Evolutionary conservation across 1,284 basidiomycete genomes (phyloP), one percentile per base, ranked within the genome.

Genomic region (Phellopilus nigrolimitatus): DNA sequence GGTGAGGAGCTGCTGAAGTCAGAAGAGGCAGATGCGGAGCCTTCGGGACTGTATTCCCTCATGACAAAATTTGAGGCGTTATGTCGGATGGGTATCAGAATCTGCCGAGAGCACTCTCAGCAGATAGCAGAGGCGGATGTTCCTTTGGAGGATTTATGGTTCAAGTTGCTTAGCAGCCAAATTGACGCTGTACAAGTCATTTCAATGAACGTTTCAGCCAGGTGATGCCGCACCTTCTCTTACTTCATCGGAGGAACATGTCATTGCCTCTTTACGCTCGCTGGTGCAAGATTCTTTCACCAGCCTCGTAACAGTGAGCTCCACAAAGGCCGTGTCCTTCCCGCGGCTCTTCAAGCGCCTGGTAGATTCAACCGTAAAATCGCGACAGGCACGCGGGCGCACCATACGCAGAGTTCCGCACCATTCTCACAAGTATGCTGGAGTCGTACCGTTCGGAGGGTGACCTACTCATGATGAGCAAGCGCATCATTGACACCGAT

Each of bases 361-460:
- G 4, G 88, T 95, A 31, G 84, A 89, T 57, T 79, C 84, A 1
- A 74, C 78, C n/a, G 65, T 73, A 7, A 66, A 67, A 34, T 66
- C 68, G 31, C 64, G 69, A n/a, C 25, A 67, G 75, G 13, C 69
- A 74, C 6, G 72, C 73, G 38, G 78, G 77, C 40, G 79, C 79
- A n/a, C 82, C 86, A 4, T 98, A 98, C 65, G 84, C 87, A 28
- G 94, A 98, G 66, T 95, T 98, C 68, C 80, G 93, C 39, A 79
- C 82, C 3, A 93, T 99, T 53, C 73, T 99, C 19, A 87, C 85
- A 0, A 88, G 91, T 25, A 99, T 99, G 92, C 72, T 98, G 57
- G 91, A 95, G 60, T 89, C 92, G 1, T 98, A 97, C 70, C 82
- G 87, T 19, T 82, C 88, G 4, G 94, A 99, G 58, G 86, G 87